A percentile compares a stretch with the other conserved stretches of the same genome.
Evolutionary conservation across 805 yeast genomes (phyloP).

Genomic region (Aciculoconidium aculeatum): DNA sequence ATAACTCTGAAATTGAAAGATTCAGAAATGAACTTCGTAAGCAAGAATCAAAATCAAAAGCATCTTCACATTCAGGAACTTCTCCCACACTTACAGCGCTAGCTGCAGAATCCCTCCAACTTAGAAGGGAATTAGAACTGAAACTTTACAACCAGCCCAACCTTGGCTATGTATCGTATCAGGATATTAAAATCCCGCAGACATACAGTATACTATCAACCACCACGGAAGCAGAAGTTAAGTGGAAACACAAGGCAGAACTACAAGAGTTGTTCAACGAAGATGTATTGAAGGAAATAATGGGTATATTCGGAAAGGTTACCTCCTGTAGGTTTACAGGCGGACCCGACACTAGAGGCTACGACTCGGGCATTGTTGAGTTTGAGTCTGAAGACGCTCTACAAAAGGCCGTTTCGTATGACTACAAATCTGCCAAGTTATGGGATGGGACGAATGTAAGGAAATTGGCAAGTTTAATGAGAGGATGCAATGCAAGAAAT

Average conservation of each 20-base stretch:
- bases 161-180: conserved; percentile 15
- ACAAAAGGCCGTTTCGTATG: conserved; percentile 32
- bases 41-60: too few relatives aligned
- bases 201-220: conserved; percentile 1
- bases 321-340: conserved; percentile 4
- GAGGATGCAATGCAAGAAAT: conserved; percentile 34
- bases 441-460: conserved; percentile 45
- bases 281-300: conserved; percentile 30
- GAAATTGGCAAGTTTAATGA: conserved; percentile 41
- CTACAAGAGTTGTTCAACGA: conserved; percentile 23
- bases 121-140: conserved; percentile 21
- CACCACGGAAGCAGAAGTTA: conserved; percentile 12
- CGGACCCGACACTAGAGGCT: conserved; percentile 16
- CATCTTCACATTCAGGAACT: too few relatives aligned
- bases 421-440: conserved; percentile 35
- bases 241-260: conserved; percentile 42
- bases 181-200: conserved; percentile 15
- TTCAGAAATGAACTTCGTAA: conserved; percentile 6
- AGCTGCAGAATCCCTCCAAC: too few relatives aligned
- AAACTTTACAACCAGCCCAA: conserved; percentile 1
- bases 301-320: conserved; percentile 43
- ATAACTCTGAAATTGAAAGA: conserved; percentile 2
- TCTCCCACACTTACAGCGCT: too few relatives aligned
- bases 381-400: conserved; percentile 24
- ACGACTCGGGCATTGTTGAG: conserved; percentile 33